Evolutionary conservation across 139 green algal species (phyloP).

Genomic region (Coelastrella sp.): DNA sequence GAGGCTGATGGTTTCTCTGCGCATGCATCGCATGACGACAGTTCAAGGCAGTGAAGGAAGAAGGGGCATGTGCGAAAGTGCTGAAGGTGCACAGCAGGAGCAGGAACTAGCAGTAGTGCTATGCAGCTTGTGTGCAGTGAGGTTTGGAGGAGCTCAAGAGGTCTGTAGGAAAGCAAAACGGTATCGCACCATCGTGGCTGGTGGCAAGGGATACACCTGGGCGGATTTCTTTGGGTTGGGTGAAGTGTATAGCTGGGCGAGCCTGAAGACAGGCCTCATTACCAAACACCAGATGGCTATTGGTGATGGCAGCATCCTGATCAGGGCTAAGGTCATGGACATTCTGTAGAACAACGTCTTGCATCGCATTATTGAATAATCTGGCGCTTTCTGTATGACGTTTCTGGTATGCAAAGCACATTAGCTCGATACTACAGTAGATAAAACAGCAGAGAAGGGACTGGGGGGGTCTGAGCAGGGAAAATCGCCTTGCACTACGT

Average conservation of each 20-base stretch:
- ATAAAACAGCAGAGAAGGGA: too few species aligned
- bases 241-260: not conserved
- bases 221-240: slow-evolving; percentile 9
- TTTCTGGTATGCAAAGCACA: too few species aligned
- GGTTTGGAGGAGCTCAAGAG: not conserved
- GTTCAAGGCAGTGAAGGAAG: not conserved
- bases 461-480: too few species aligned
- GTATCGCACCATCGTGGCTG: not conserved
- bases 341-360: not conserved
- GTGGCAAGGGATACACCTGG: not conserved
- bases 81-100: not conserved
- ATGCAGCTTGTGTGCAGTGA: not conserved
- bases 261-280: not conserved
- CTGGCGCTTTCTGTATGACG: too few species aligned
- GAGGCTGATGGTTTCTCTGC: not conserved
- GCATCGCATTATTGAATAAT: too few species aligned
- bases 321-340: not conserved
- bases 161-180: not conserved
- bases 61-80: not conserved
- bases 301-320: not conserved
- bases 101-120: slow-evolving; percentile 10
- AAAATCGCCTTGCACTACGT: too few species aligned
- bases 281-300: not conserved
- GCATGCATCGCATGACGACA: not conserved
- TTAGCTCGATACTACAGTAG: too few species aligned